These are phyloP conservation scores for Penicillium sp. DNA, from an alignment of 2,329 filamentous ascomycete genomes.

Conservation along the genomic window DNA sequence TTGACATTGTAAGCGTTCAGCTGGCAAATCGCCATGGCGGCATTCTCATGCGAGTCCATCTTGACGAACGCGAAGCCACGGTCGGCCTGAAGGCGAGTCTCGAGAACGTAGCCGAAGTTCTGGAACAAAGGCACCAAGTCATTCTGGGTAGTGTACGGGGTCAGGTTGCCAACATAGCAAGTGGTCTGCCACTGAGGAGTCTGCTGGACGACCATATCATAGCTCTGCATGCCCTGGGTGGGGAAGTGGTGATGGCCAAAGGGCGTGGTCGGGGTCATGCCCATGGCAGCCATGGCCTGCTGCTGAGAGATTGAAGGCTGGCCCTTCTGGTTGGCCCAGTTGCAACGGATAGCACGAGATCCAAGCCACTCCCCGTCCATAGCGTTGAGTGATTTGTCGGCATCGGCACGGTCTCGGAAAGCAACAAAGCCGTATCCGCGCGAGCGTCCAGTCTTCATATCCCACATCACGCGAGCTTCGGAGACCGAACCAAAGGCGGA, in stretches of 20 bases:
- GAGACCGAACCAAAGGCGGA: conserved; percentile 93
- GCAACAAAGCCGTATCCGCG: conserved; percentile 97
- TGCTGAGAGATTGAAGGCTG: conserved; percentile 98
- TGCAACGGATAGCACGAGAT: conserved; percentile 95
- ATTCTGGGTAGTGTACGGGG: conserved; percentile 93
- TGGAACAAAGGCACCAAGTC: conserved; percentile 97
- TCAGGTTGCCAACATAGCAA: conserved; percentile 95
- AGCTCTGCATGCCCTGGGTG: conserved; percentile 92
- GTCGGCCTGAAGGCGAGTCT: conserved; percentile 96
- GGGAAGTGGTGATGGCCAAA: conserved; percentile 98
- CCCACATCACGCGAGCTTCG: conserved; percentile 99
- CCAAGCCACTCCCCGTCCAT: conserved; percentile 99
- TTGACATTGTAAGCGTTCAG: conserved; percentile 98
- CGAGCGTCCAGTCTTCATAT: conserved; percentile 98
- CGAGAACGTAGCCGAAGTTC: conserved; percentile 96
- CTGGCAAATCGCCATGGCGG: conserved; percentile 96
- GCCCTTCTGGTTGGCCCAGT: conserved; percentile 99
- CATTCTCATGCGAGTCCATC: conserved; percentile 98
- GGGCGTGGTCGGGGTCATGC: conserved; percentile 93
- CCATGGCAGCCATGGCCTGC: conserved; percentile 94
- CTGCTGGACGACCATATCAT: conserved; percentile 92
- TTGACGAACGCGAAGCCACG: conserved; percentile 98
- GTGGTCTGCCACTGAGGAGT: conserved; percentile 98
- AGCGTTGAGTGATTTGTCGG: conserved; percentile 90
- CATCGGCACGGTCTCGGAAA: conserved; percentile 87